Evolutionary conservation across 129 eudicot species (phyloP).

Genomic region (Sambucus nigra): DNA sequence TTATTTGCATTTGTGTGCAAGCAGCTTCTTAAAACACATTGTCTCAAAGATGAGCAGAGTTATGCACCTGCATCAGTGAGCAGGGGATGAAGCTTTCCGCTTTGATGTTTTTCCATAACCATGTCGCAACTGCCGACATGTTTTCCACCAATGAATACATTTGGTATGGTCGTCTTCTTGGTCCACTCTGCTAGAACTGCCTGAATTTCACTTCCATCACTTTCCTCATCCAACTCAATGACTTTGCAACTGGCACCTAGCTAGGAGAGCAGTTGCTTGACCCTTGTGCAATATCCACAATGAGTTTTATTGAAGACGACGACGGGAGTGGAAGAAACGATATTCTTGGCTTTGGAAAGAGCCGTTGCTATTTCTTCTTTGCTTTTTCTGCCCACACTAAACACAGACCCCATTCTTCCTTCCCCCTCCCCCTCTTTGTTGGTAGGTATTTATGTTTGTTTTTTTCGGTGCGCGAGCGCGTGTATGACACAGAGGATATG

Average conservation of each 20-base stretch:
- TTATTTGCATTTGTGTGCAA: too few species aligned
- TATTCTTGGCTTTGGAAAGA: conserved; percentile 51
- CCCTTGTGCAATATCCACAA: conserved; percentile 63
- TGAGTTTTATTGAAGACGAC: conserved; percentile 83
- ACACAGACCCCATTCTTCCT: conserved; percentile 43
- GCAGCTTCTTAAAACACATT: too few species aligned
- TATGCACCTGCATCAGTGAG: conserved; percentile 73
- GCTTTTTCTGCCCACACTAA: conserved; percentile 32
- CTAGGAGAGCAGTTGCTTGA: conserved; percentile 60
- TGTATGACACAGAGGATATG: too few species aligned
- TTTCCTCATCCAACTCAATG: conserved; percentile 68
- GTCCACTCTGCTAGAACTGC: conserved; percentile 75
- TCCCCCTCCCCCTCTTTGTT: too few species aligned
- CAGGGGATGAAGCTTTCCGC: conserved; percentile 70
- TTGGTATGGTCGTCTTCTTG: conserved; percentile 82
- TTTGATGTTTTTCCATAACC: conserved; percentile 44
- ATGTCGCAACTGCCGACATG: conserved; percentile 79
- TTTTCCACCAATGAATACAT: conserved; percentile 81
- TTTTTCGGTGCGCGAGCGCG: too few species aligned
- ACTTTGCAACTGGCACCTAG: conserved; percentile 60
- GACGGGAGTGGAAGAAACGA: conserved; percentile 54
- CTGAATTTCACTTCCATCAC: conserved; percentile 74
- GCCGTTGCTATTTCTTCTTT: conserved; percentile 49
- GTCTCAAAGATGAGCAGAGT: too few species aligned
- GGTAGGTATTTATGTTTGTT: too few species aligned